Evolutionary conservation across 495 filamentous ascomycete species (phyloP), one percentile per base, ranked within the genome.

Genomic region (Lophium mytilinum): DNA sequence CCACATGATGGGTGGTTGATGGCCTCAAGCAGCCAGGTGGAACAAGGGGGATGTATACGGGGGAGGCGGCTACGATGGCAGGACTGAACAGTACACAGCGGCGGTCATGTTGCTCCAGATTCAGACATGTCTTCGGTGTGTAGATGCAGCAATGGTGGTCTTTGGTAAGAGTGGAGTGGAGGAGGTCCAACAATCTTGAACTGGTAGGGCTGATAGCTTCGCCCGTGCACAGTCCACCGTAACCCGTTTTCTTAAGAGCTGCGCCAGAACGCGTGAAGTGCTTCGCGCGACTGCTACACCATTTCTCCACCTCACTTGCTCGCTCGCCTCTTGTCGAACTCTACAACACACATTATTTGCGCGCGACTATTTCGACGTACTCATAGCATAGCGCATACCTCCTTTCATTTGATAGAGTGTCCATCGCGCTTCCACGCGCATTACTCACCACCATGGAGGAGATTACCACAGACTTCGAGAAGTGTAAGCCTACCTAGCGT

Each of bases 1-100:
- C 81, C 89, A 71, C 73, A 76, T 76, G 60, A 8, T 62, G 60
- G 37, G 11, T 15, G 14, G 12, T 34, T 8, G 41, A 17, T 6
- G 11, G 43, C 12, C 39, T 33, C 40, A 46, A 36, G 18, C n/a
- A 14, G 14, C 34, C 18, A 34, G 49, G 7, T 52, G 33, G 17
- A 40, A 30, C 36, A 40, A 37, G 33, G 8, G 36, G 33, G 5
- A 36, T 15, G 33, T 36, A 15, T 36, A 37, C 33, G 18, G 33
- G 17, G 21, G 15, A 39, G n/a, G 30, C 35, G 18, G 19, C 24
- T 19, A 39, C 50, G 19, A 43, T 45, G 4, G 18, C 24, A 34
- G 34, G 19, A 18, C 17, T 58, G 45, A 48, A 24, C 21, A 33
- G 33, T 11, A 14, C 4, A n/a, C 14, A 24, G 45, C 12, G 9